Percentiles rank a stretch among this genome's conserved stretches.
These are phyloP conservation scores for Coniochaeta sp. DNA, from an alignment of 2,329 filamentous ascomycete species.

Conservation along the genomic window DNA sequence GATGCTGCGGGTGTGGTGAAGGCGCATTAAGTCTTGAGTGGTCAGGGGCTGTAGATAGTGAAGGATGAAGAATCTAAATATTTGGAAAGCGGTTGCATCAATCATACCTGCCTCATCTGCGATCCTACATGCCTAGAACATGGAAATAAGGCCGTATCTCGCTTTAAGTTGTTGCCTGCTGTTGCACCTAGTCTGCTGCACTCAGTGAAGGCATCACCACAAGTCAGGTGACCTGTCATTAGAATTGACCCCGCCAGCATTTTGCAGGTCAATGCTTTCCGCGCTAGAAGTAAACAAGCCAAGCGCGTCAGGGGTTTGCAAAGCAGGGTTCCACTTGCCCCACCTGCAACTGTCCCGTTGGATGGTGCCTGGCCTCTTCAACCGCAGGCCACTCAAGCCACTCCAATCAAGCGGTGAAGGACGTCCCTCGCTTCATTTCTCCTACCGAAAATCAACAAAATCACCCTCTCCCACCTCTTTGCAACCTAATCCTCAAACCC, in stretches of 20 bases:
- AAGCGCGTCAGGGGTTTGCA: conserved; percentile 14
- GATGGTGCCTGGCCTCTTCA: conserved; percentile 19
- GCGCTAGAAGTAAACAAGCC: conserved; percentile 10
- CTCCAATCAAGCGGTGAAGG: conserved; percentile 18
- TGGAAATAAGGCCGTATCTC: no score
- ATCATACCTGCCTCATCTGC: no score
- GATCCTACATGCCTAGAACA: no score
- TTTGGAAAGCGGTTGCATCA: no score
- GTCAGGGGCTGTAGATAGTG: not conserved
- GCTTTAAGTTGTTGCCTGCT: no score
- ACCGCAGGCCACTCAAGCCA: no score
- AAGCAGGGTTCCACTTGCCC: conserved; percentile 18
- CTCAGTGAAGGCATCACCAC: not conserved
- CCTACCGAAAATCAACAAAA: conserved; percentile 22
- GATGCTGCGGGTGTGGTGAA: conserved; percentile 81
- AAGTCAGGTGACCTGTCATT: not conserved
- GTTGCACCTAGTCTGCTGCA: no score
- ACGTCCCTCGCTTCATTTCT: conserved; percentile 16
- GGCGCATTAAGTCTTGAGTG: conserved; percentile 43
- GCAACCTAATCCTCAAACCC: conserved; percentile 13
- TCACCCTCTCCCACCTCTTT: no score
- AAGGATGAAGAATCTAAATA: not conserved
- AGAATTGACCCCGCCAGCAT: not conserved
- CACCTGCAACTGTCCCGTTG: conserved; percentile 11
- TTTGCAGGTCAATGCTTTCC: conserved; percentile 3